A percentile compares a stretch with the other conserved stretches of the same genome.
Evolutionary conservation across 1,284 basidiomycete genomes (phyloP).

Genomic region (Moesziomyces parantarcticus): DNA sequence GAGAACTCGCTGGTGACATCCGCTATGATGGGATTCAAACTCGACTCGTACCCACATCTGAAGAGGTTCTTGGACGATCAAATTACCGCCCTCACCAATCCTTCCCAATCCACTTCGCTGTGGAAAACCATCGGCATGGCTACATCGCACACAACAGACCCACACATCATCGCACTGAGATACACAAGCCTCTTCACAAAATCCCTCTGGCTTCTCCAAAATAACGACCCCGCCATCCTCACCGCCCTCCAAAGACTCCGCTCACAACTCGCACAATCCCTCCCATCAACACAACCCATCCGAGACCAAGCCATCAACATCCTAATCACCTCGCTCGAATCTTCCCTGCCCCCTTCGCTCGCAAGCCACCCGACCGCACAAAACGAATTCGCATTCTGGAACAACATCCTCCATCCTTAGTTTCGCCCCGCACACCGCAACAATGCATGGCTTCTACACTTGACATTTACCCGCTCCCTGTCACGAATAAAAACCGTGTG

Average conservation of each 20-base stretch:
- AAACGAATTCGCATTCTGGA: slow-evolving; percentile 47
- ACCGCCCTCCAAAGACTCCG: slow-evolving; percentile 14
- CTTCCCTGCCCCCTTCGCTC: neutral
- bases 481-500: too few relatives aligned
- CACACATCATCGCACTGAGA: slow-evolving; percentile 10
- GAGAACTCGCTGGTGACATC: slow-evolving; percentile 38
- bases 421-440: neutral
- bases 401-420: slow-evolving; percentile 5
- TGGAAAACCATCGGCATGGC: neutral
- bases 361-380: slow-evolving; percentile 22
- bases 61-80: slow-evolving; percentile 55
- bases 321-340: slow-evolving; percentile 7
- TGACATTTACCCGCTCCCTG: too few relatives aligned
- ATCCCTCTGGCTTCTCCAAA: slow-evolving; percentile 18
- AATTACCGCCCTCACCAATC: slow-evolving; percentile 33
- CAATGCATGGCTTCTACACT: neutral
- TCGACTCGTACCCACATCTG: slow-evolving; percentile 53
- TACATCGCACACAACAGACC: neutral
- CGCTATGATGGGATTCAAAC: slow-evolving; percentile 55
- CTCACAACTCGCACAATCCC: slow-evolving; percentile 11
- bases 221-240: slow-evolving; percentile 18
- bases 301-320: neutral
- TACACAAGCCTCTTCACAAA: slow-evolving; percentile 38
- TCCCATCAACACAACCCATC: neutral
- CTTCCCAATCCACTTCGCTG: slow-evolving; percentile 11